Evolutionary conservation across 2,329 filamentous ascomycete genomes (phyloP), one percentile per base, ranked within the genome.

Genomic region (Sordariomycetes sp.): DNA sequence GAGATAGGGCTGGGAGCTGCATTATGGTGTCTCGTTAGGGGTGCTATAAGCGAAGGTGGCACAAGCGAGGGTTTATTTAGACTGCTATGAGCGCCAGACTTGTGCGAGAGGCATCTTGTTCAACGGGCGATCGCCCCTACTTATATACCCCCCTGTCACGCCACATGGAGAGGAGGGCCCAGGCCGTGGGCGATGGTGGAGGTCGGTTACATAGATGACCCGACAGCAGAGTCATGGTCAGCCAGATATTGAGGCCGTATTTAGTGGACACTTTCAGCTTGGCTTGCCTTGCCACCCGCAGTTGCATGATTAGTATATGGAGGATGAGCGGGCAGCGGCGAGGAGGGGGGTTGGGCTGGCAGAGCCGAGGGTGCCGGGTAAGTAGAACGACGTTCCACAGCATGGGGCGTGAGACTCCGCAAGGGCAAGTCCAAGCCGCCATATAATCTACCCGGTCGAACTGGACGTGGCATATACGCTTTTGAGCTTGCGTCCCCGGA

Each of bases 1-100:
- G 53, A 37, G 55, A 48, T 54, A 54, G 34, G 34, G 57, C 53
- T 20, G 60, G 58, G 56, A 61, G 59, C 58, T 59, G 56, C 58
- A 60, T 55, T 20, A 46, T 55, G 12, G 12, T 16, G 16, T 34
- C 37, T 40, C 37, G 12, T 6, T 7, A 35, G 12, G 34, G 34
- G 37, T 52, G n/a, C 51, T 24, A 11, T 54, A n/a, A 22, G 28
- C 28, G 14, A 8, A 46, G 18, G 40, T 46, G 18, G 40, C 14
- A 46, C 40, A 50, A 50, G 46, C 20, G 46, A 50, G 37, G 4
- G 20, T 12, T n/a, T 8, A 24, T 11, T 46, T 46, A 46, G 40
- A n/a, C 14, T 46, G 18, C 40, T 18, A 18, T 18, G 16, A n/a
- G 18, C 5, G 7, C 16, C n/a, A n/a, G 16, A 16, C 7, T 46